Evolutionary conservation across 2,329 filamentous ascomycete species (phyloP), one percentile per base, ranked within the genome.

Genomic region (Calonectria henricotiae): DNA sequence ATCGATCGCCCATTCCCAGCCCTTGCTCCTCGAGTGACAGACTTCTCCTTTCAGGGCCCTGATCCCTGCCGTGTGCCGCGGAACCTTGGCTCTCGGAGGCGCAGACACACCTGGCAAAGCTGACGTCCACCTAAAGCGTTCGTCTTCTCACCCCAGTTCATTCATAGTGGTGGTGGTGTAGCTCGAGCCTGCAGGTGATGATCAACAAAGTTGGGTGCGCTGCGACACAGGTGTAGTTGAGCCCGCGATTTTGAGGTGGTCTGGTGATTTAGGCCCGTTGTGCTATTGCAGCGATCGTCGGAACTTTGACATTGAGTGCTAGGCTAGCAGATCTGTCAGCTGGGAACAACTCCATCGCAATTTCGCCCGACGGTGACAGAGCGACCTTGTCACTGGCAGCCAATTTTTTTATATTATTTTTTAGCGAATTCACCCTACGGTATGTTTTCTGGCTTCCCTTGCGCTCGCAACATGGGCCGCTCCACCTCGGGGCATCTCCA

Each of bases 11-110:
- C 32, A 27, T 54, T 69, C 66, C 63, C 66, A 70, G 60, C 62
- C 65, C 30, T 73, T 47, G 46, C 67, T 27, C 67, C 65, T 46
- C 20, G 44, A 69, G 46, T 68, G 62, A 70, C 73, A 35, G 47
- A 70, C 67, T 58, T 72, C 60, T 69, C 62, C 51, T 65, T 66
- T 68, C 70, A 69, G 69, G 43, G 58, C 62, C 62, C 49, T 74
- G 64, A 77, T 71, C 75, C 75, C 71, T 77, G 75, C 62, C 66
- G 62, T 65, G 71, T 62, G 43, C 58, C 41, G 44, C 73, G 63
- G 68, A 75, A 76, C 71, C 67, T 62, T 62, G 76, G 65, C 58
- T 69, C 60, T 65, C 69, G 71, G 60, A 65, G 67, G 70, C 73
- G 63, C 69, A 67, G 72, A 55, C 65, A 54, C 61, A 70, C 69